These are phyloP conservation scores for Ustilago bromivora DNA, from an alignment of 1,284 basidiomycete species.

Conservation along the genomic window DNA sequence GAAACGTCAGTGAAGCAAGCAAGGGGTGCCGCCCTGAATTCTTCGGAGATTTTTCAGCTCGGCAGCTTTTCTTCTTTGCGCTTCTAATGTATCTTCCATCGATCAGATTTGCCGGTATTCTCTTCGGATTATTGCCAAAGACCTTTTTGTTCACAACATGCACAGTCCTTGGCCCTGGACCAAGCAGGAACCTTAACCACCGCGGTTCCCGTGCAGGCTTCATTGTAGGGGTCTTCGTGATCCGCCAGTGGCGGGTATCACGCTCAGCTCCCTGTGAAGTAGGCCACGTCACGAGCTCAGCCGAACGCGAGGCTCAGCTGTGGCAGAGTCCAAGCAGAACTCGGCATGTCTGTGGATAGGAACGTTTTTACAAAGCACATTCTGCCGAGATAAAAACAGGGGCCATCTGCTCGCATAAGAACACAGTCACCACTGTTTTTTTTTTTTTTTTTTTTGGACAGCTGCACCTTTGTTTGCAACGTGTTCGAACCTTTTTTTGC, in stretches of 20 bases:
- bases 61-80: not conserved
- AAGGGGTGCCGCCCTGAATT: slow-evolving; percentile 22
- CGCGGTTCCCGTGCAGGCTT: not conserved
- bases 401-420: not conserved
- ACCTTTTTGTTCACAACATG: not conserved
- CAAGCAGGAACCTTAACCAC: not conserved
- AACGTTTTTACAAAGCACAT: not conserved
- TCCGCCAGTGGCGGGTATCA: not conserved
- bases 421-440: not conserved
- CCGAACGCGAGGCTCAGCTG: not conserved
- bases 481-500: not conserved
- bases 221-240: not conserved
- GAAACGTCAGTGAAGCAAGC: not conserved
- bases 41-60: slow-evolving; percentile 19
- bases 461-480: not conserved
- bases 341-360: not conserved
- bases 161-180: not conserved
- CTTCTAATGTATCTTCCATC: not conserved
- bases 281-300: not conserved
- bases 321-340: not conserved
- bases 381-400: slow-evolving; percentile 3
- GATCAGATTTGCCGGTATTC: not conserved
- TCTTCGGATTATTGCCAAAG: not conserved
- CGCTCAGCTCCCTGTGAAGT: not conserved
- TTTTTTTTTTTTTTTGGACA: not conserved